Conservation (phyloP, 768 basidiomycete genomes). For the Tricholoma hemisulphureum region DNA sequence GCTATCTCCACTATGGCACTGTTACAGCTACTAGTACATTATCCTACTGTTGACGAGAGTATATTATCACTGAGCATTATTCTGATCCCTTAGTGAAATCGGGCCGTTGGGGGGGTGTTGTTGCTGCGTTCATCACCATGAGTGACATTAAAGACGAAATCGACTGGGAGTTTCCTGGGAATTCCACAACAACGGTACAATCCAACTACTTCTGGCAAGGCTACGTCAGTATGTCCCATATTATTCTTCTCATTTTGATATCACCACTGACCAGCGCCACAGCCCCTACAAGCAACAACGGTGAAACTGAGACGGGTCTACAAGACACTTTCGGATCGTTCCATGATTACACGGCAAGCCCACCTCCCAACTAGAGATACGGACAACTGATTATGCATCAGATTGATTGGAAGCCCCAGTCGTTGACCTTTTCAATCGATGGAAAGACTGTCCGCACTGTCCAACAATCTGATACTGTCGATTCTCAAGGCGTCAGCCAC, state of each 20-base stretch:
- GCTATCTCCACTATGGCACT: conserved; percentile 79
- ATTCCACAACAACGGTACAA: conserved; percentile 61
- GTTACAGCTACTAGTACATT: conserved; percentile 60
- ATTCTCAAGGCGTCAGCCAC: conserved; percentile 52
- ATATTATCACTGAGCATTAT: not conserved
- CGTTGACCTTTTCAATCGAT: conserved; percentile 67
- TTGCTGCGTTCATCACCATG: conserved; percentile 87
- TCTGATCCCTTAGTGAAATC: conserved; percentile 60
- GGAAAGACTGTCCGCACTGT: conserved; percentile 69
- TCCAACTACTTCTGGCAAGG: conserved; percentile 84
- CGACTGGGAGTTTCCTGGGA: conserved; percentile 83
- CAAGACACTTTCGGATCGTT: conserved; percentile 67
- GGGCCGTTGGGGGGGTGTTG: conserved; percentile 75
- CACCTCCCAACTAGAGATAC: not conserved
- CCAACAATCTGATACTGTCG: conserved; percentile 55
- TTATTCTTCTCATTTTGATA: not conserved
- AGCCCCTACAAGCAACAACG: conserved; percentile 47
- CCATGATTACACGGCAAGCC: conserved; percentile 71
- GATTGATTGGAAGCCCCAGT: conserved; percentile 80
- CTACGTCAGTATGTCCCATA: conserved; percentile 50
- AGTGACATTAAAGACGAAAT: conserved; percentile 82
- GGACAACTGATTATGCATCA: conserved; percentile 25
- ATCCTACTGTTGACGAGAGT: not conserved
- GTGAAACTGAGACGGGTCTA: conserved; percentile 45
- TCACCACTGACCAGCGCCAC: not conserved